Base-by-base conservation (phyloP, 2,329 filamentous ascomycete species). In the Aspergillus alliaceus region DNA sequence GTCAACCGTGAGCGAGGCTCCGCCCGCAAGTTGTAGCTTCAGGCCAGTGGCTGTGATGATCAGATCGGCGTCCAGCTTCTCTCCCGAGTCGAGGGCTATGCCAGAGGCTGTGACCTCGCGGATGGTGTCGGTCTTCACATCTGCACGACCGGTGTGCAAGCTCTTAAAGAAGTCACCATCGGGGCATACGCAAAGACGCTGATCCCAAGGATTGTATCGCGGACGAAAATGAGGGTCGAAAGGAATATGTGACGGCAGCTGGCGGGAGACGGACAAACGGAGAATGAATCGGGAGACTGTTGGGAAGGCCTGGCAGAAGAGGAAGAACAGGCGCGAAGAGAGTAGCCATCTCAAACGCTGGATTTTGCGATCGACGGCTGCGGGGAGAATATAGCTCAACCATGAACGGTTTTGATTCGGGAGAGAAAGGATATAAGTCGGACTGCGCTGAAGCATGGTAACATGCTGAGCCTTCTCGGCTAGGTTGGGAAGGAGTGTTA, bases 361-460 rank as follows among this genome's bases (percentile, higher is more conserved):
- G 5, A 73, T 6, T 7, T 59, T 65, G 46, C 59, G 60, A 14
- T 64, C 65, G 6, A 67, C 66, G 1, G 79, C 65, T 2, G 68
- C 69, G 9, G 75, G 77, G 3, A 83, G 59, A 1, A 76, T 31
- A n/a, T 64, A 69, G 7, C 60, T 56, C 25, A 67, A 54, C 55
- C 65, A 52, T 46, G 64, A 42, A 29, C 60, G 37, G 9, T 47
- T 49, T 49, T 46, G 56, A 24, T 80, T 77, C 0, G 81, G 75
- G 1, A 85, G 64, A n/a, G 82, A 77, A 44, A 89, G 64, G 54
- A 93, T 81, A 66, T 90, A 93, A 0, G 82, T 83, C 0, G 91
- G 91, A 46, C 86, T 91, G 56, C 91, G 85, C 75, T 96, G 91
- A 2, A 96, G 81, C 84, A 93, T 91, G 1, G 90, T 93, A 27